These are phyloP conservation scores for Murraya koenigii DNA, from an alignment of 345 rosid genomes.

Conservation along the genomic window DNA sequence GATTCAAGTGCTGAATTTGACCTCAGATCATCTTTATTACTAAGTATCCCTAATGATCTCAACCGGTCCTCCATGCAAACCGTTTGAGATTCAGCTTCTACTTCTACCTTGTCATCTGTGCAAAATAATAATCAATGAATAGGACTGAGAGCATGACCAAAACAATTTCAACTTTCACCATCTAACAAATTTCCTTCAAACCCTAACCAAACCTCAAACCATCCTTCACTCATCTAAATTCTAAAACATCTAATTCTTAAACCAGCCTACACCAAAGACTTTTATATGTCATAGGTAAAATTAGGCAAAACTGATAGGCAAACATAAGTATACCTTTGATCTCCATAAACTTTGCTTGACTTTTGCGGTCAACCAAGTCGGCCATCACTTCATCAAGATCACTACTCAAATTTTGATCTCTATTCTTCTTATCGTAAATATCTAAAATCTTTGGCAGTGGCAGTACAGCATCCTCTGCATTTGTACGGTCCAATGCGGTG, in stretches of 20 bases:
- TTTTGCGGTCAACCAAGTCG: slow-evolving; percentile 40
- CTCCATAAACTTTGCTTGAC: slow-evolving; percentile 32
- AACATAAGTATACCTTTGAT: slow-evolving; percentile 42
- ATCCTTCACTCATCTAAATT: neutral
- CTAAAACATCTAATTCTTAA: neutral
- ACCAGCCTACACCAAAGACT: neutral
- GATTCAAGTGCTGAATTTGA: slow-evolving; percentile 30
- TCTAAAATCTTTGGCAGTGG: slow-evolving; percentile 63
- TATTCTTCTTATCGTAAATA: slow-evolving; percentile 36
- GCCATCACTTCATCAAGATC: slow-evolving; percentile 42
- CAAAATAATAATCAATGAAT: slow-evolving; percentile 10
- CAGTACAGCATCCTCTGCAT: slow-evolving; percentile 81
- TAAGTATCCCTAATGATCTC: slow-evolving; percentile 57
- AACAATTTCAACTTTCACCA: neutral
- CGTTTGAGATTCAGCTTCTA: slow-evolving; percentile 30
- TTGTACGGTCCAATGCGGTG: slow-evolving; percentile 80
- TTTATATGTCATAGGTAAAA: neutral
- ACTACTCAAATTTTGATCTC: slow-evolving; percentile 21
- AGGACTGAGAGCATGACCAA: neutral
- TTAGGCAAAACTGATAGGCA: slow-evolving; percentile 1
- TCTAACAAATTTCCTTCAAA: neutral
- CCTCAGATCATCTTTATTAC: slow-evolving; percentile 31
- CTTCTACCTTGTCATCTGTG: slow-evolving; percentile 35
- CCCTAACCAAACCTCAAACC: neutral
- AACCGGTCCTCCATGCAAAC: slow-evolving; percentile 68